Conservation (phyloP, 257 asterid genomes). For the Nicotiana otophora region DNA sequence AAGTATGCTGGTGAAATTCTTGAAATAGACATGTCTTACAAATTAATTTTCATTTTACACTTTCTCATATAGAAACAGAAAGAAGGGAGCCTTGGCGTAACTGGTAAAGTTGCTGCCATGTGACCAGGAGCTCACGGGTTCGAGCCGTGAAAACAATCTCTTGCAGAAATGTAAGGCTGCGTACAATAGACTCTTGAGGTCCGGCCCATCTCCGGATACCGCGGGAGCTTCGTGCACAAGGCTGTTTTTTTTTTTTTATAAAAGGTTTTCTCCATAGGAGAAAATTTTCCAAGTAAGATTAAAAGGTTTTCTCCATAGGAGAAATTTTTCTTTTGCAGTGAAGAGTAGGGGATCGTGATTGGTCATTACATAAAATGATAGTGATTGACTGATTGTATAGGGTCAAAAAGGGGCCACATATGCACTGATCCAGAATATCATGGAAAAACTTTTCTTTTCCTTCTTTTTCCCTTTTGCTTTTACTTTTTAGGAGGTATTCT, state of each 20-base stretch:
- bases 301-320: no score
- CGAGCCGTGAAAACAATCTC: no score
- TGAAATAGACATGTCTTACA: not conserved
- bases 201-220: no score
- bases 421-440: not conserved
- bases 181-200: no score
- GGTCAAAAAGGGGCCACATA: constrained; percentile 6
- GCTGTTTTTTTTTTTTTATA: no score
- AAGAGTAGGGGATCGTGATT: not conserved
- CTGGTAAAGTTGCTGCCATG: no score
- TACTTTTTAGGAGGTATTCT: not conserved
- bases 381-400: not conserved
- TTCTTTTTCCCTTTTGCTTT: not conserved
- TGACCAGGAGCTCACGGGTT: no score
- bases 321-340: not conserved
- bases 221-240: no score
- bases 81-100: no score
- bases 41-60: not conserved
- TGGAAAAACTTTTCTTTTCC: not conserved
- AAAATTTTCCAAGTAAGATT: no score
- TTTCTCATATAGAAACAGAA: not conserved
- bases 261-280: no score
- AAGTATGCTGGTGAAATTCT: not conserved
- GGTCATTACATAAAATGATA: not conserved
- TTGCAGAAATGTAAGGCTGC: no score